Evolutionary conservation across 306 rosid genomes (phyloP).

Genomic region (Fagus crenata): DNA sequence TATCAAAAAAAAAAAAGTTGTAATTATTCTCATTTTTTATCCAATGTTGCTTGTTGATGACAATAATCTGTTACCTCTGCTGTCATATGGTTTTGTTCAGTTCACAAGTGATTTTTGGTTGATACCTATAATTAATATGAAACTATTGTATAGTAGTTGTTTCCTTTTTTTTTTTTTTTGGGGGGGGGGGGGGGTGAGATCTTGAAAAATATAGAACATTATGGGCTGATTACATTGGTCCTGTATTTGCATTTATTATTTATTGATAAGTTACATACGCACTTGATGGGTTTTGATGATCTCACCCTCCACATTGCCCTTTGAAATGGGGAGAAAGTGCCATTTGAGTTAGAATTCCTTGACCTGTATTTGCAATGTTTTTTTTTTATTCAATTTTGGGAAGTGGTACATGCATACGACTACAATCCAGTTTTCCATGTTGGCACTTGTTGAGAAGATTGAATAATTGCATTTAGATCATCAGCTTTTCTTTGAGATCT

Average conservation of each 20-base stretch:
- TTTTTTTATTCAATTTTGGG: not conserved
- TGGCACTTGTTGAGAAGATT: not conserved
- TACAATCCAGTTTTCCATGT: not conserved
- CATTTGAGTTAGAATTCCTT: no score
- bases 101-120: not conserved
- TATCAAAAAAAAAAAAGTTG: not conserved
- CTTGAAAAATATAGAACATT: not conserved
- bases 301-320: no score
- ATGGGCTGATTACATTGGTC: not conserved
- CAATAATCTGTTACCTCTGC: conserved; percentile 19
- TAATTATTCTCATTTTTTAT: conserved; percentile 19
- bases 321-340: no score
- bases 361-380: not conserved
- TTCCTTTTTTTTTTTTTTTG: not conserved
- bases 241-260: not conserved
- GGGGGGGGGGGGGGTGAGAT: not conserved
- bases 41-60: conserved; percentile 17
- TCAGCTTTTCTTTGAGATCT: not conserved
- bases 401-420: not conserved
- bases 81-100: not conserved
- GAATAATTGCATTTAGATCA: not conserved
- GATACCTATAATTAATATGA: not conserved
- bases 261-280: no score
- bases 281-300: no score
- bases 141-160: not conserved